These are phyloP conservation scores for Ophiostoma populinum DNA, from an alignment of 2,329 filamentous ascomycete genomes.

Conservation along the genomic window DNA sequence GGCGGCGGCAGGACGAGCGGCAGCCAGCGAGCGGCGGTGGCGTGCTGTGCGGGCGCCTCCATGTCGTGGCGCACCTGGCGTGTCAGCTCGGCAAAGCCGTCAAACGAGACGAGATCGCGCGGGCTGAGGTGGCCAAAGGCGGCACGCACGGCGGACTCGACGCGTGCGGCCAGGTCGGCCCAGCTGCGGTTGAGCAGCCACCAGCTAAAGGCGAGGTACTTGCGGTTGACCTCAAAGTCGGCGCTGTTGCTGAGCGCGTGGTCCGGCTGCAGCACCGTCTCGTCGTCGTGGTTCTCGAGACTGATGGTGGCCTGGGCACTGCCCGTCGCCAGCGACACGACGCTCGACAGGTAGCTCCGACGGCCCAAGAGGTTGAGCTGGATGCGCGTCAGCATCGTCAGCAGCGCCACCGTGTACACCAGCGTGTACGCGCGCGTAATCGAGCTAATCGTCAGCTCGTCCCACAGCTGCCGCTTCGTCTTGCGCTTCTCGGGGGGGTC, in stretches of 20 bases:
- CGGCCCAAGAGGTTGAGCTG: conserved; percentile 94
- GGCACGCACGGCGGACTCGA: conserved; percentile 72
- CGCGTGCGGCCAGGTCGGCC: conserved; percentile 62
- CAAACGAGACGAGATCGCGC: conserved; percentile 70
- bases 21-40: conserved; percentile 44
- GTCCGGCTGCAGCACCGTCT: conserved; percentile 23
- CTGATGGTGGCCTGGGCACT: conserved; percentile 60
- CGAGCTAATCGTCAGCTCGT: conserved; percentile 89
- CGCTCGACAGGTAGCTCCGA: conserved; percentile 87
- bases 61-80: conserved; percentile 70
- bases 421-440: conserved; percentile 83
- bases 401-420: conserved; percentile 74
- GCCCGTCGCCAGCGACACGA: conserved; percentile 75
- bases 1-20: conserved; percentile 63
- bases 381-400: conserved; percentile 83
- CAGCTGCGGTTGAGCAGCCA: conserved; percentile 89
- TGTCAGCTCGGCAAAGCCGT: conserved; percentile 62
- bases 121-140: conserved; percentile 83
- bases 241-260: conserved; percentile 57
- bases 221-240: conserved; percentile 89
- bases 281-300: conserved; percentile 86
- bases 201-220: conserved; percentile 94
- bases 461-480: conserved; percentile 89
- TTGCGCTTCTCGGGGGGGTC: conserved; percentile 27
- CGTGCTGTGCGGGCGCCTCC: conserved; percentile 31